Base-by-base conservation (phyloP, 2,329 filamentous ascomycete genomes). In the Penicillium griseofulvum region DNA sequence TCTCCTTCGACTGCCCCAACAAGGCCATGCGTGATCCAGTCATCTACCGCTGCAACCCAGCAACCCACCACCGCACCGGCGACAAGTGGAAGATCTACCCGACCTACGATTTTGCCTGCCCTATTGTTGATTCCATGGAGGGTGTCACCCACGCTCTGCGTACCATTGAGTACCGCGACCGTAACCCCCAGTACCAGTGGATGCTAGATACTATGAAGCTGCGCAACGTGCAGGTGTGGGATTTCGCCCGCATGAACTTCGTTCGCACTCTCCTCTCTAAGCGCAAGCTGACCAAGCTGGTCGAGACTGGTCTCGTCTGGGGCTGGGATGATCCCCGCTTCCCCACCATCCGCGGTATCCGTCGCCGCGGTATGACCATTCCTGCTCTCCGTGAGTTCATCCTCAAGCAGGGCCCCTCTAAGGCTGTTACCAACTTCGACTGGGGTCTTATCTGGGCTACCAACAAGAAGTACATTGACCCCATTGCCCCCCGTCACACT, bases 1-100 rank as follows among this genome's bases (percentile, higher is more conserved):
- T 97, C 65, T 93, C 90, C 1, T 85, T 89, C 65, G 90, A 96
- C 74, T 89, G 94, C 76, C 89, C 89, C 62, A 97, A 99, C 81
- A 96, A 96, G 77, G 91, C 94, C 50, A 87, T 97, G 84, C 85
- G 94, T 62, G 94, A 99, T 74, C 94, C 94, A 12, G 92, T 97
- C 74, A 95, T 99, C 74, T 97, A 97, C 81, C 87, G 94, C 63
- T 97, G 91, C 83, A 96, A 96, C 68, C 80, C 83, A 6, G 71
- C 81, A 46, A 73, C 79, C 11, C 85, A 87, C 67, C 84, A 85
- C 72, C 82, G 85, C 51, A 87, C 84, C 6, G 84, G 83, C n/a
- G 73, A 71, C 46, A 81, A 80, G 57, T 87, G 84, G 83, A 87
- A 86, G 71, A 82, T 85, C 64, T 87, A 87, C 70, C 84, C 84